Evolutionary conservation across 1,139 yeast species (phyloP).

Genomic region (Saccharomyces pastorianus): DNA sequence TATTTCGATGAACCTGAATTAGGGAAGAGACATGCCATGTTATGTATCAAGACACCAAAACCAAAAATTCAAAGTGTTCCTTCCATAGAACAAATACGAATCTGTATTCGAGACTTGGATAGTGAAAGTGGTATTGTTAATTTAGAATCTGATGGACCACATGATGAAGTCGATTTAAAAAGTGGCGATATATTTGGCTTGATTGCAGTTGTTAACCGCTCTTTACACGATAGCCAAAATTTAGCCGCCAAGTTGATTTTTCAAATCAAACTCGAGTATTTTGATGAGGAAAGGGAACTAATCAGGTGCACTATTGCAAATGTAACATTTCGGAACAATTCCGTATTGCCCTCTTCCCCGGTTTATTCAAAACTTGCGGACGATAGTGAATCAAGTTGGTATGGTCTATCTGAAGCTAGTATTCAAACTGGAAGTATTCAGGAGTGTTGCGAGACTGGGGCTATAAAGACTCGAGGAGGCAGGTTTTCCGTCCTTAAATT

Average conservation of each 20-base stretch:
- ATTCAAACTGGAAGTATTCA: background rate
- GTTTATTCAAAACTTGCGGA: background rate
- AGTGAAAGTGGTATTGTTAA: constrained; percentile 22
- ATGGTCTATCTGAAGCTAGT: background rate
- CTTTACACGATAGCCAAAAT: constrained; percentile 6
- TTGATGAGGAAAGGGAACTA: background rate
- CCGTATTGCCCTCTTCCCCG: background rate
- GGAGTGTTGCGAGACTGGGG: background rate
- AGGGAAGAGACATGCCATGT: constrained; percentile 18
- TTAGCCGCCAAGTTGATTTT: constrained; percentile 13
- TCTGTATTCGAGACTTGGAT: constrained; percentile 19
- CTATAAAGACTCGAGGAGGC: background rate
- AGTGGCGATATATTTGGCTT: constrained; percentile 21
- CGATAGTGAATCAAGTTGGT: background rate
- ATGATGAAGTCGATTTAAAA: constrained; percentile 15
- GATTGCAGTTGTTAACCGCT: constrained; percentile 6
- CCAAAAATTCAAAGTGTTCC: constrained; percentile 9
- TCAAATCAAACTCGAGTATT: background rate
- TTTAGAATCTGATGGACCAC: constrained; percentile 13
- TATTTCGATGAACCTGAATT: constrained; percentile 5
- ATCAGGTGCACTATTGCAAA: background rate
- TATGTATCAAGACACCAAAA: constrained; percentile 16
- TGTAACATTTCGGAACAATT: background rate
- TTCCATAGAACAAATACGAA: constrained; percentile 17
- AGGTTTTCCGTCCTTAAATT: background rate